A percentile compares a stretch with the other conserved stretches of the same genome.
Evolutionary conservation across 1,284 basidiomycete species (phyloP).

Genomic region (Porogramme epimiltina): DNA sequence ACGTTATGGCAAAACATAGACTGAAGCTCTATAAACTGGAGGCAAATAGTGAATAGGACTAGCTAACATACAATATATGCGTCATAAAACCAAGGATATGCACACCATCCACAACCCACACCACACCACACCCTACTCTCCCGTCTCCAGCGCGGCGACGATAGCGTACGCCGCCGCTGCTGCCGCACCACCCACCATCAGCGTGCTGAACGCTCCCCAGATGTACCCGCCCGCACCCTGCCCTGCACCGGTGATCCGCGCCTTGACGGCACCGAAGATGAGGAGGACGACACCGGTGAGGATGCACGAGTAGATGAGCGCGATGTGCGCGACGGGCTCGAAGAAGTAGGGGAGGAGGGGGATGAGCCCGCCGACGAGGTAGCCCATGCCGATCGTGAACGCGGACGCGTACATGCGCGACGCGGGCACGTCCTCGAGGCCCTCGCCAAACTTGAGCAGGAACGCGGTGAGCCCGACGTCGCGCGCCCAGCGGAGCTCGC

Average conservation of each 20-base stretch:
- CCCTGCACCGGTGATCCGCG: slow-evolving; percentile 82
- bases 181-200: slow-evolving; percentile 88
- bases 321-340: slow-evolving; percentile 55
- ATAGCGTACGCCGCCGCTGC: slow-evolving; percentile 89
- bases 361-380: slow-evolving; percentile 86
- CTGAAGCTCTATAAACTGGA: no score
- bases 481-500: slow-evolving; percentile 60
- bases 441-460: slow-evolving; percentile 91
- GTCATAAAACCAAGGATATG: not conserved
- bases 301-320: slow-evolving; percentile 73
- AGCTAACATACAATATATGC: not conserved
- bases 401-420: slow-evolving; percentile 75
- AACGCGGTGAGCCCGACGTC: slow-evolving; percentile 88
- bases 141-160: slow-evolving; percentile 72
- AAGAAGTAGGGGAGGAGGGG: slow-evolving; percentile 93
- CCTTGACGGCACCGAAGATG: slow-evolving; percentile 88
- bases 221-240: slow-evolving; percentile 56
- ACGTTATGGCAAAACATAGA: no score
- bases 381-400: slow-evolving; percentile 89
- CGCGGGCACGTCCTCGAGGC: slow-evolving; percentile 72
- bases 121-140: not conserved
- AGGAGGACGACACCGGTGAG: slow-evolving; percentile 86
- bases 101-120: not conserved
- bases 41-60: no score
- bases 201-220: slow-evolving; percentile 89